These are phyloP conservation scores for Alternaria alternata DNA, from an alignment of 2,329 filamentous ascomycete genomes.

Conservation along the genomic window DNA sequence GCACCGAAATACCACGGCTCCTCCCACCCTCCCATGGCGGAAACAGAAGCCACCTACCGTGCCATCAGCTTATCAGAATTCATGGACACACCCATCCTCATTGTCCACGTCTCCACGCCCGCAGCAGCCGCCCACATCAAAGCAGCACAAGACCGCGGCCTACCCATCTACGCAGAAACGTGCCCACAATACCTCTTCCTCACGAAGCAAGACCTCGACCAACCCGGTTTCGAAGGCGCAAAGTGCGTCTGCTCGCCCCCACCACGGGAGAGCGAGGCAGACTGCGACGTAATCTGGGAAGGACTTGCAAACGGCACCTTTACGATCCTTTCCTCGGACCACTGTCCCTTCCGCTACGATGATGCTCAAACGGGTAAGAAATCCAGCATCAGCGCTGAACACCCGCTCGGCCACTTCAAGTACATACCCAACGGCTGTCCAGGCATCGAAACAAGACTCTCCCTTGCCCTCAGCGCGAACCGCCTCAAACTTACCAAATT, in stretches of 20 bases:
- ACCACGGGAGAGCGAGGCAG: slow-evolving; percentile 56
- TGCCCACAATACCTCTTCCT: slow-evolving; percentile 66
- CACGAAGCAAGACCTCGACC: slow-evolving; percentile 60
- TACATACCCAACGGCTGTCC: slow-evolving; percentile 67
- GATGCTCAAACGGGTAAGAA: slow-evolving; percentile 55
- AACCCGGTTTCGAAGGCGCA: slow-evolving; percentile 62
- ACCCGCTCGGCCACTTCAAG: slow-evolving; percentile 59
- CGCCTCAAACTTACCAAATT: slow-evolving; percentile 59
- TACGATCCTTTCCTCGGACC: slow-evolving; percentile 60
- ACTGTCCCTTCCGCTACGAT: slow-evolving; percentile 60
- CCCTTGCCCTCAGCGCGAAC: slow-evolving; percentile 54
- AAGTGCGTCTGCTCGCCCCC: slow-evolving; percentile 65
- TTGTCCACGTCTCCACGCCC: slow-evolving; percentile 63
- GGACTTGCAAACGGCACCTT: slow-evolving; percentile 63
- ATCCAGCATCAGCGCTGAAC: slow-evolving; percentile 55
- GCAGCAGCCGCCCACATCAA: slow-evolving; percentile 58
- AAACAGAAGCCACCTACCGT: slow-evolving; percentile 62
- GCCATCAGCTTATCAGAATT: slow-evolving; percentile 61
- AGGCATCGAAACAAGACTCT: slow-evolving; percentile 65
- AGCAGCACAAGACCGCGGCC: slow-evolving; percentile 58
- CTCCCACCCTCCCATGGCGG: slow-evolving; percentile 60
- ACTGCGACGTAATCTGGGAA: slow-evolving; percentile 62
- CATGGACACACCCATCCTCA: slow-evolving; percentile 61
- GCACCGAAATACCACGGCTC: slow-evolving; percentile 62
- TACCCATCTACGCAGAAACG: slow-evolving; percentile 64